Evolutionary conservation across 2,329 filamentous ascomycete genomes (phyloP).

Genomic region (Cryoendolithus antarcticus): DNA sequence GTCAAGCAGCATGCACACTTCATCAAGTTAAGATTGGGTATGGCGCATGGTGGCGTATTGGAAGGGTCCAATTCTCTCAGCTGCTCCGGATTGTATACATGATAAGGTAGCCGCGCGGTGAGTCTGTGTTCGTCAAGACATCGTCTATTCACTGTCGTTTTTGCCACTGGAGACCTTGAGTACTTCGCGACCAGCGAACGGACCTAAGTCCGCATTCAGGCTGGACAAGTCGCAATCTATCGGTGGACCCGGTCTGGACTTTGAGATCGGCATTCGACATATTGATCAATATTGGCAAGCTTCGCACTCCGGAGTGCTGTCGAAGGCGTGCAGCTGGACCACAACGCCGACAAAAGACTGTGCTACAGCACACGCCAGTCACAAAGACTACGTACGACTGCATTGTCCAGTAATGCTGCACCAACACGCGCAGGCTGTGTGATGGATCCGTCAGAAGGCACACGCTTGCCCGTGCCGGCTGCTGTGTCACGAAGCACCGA

Average conservation of each 20-base stretch:
- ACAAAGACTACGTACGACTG: neutral
- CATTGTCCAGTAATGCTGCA: conserved; percentile 3
- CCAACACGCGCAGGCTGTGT: conserved; percentile 11
- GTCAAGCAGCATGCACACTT: too few relatives aligned
- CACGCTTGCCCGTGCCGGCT: conserved; percentile 11
- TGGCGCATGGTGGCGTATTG: too few relatives aligned
- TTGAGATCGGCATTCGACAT: conserved; percentile 2
- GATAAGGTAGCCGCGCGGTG: too few relatives aligned
- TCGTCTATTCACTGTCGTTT: too few relatives aligned
- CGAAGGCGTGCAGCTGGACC: conserved; percentile 1
- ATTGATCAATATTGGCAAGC: conserved; percentile 3
- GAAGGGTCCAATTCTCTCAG: too few relatives aligned
- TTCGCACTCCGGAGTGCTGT: conserved; percentile 4
- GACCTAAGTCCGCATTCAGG: too few relatives aligned
- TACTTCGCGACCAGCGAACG: too few relatives aligned
- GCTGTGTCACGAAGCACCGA: conserved; percentile 11
- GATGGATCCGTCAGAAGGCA: conserved; percentile 16
- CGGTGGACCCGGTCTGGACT: conserved; percentile 5
- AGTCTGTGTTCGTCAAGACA: too few relatives aligned
- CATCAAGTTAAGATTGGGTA: too few relatives aligned
- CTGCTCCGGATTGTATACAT: too few relatives aligned
- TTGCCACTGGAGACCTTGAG: too few relatives aligned
- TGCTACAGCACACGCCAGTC: neutral
- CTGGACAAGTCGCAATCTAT: too few relatives aligned
- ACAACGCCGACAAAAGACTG: conserved; percentile 2